Percentiles rank a stretch among this genome's conserved stretches.
Conservation (phyloP, 2,329 filamentous ascomycete genomes). For the Fusarium newnesense region DNA sequence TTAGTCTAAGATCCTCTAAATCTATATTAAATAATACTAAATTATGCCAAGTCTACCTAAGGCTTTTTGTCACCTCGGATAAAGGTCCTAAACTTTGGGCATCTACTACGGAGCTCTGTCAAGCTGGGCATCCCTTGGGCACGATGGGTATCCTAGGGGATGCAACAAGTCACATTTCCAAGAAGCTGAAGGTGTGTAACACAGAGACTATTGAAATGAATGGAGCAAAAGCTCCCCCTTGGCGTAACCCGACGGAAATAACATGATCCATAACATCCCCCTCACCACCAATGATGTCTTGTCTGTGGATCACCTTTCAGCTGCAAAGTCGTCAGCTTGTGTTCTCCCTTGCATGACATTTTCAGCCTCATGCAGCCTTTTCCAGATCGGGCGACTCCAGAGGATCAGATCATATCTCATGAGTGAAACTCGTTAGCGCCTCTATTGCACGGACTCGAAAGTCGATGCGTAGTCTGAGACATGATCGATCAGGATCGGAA, state of each 20-base stretch:
- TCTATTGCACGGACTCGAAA: neutral
- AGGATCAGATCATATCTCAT: neutral
- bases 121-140: no score
- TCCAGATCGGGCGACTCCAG: neutral
- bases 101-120: no score
- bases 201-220: neutral
- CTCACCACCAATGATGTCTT: neutral
- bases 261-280: neutral
- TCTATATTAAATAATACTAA: no score
- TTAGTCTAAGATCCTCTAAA: no score
- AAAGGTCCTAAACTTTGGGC: no score
- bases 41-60: no score
- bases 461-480: neutral
- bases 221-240: neutral
- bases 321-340: neutral
- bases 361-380: neutral
- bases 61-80: no score
- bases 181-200: neutral
- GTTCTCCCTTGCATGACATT: neutral
- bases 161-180: neutral
- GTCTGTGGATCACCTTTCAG: neutral
- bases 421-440: neutral
- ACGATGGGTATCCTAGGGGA: no score
- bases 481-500: neutral
- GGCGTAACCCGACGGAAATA: slow-evolving; percentile 3